Evolutionary conservation across 2,329 filamentous ascomycete genomes (phyloP), one percentile per base, ranked within the genome.

Genomic region (Diaporthe nobilis): DNA sequence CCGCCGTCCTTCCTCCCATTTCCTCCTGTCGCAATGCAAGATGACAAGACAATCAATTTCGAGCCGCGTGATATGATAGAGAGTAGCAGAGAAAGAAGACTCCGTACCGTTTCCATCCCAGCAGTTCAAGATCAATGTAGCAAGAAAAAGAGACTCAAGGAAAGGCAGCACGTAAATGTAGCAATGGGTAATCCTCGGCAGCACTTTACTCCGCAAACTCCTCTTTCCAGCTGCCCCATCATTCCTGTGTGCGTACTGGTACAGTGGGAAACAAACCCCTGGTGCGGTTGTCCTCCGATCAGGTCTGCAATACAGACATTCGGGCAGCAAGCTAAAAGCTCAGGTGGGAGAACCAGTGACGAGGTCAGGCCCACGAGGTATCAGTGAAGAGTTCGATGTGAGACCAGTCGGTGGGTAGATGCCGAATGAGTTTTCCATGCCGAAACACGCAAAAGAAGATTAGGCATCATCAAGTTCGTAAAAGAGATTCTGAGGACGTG

Each of bases 391-490:
- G 34, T 70, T 28, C 22, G n/a, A 55, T 44, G 55, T 42, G 44
- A 37, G 8, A 49, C 17, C 25, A 42, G 20, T 61, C 39, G 20
- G 57, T 39, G 44, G 39, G 4, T 47, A n/a, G 71, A 63, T 71
- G 63, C 47, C 60, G 47, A 28, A 39, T 31, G 57, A 47, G 31
- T 57, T 70, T 61, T 68, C 47, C 58, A 57, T 65, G 71, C 71
- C 39, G 31, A 72, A 44, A 53, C 34, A 37, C 28, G 12, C 28
- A 73, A 60, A 68, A 31, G 53, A 70, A 28, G 37, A 63, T 53
- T 51, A 75, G 63, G 47, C 63, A 71, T 76, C 74, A 39, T 74
- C 55, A 70, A 76, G 37, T 74, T 74, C 71, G 65, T 76, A 53
- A 75, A 75, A 63, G 49, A 71, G 44, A 55, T 65, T 28, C 17